Conservation (phyloP, 2,329 filamentous ascomycete species). For the Diaporthe amygdali region DNA sequence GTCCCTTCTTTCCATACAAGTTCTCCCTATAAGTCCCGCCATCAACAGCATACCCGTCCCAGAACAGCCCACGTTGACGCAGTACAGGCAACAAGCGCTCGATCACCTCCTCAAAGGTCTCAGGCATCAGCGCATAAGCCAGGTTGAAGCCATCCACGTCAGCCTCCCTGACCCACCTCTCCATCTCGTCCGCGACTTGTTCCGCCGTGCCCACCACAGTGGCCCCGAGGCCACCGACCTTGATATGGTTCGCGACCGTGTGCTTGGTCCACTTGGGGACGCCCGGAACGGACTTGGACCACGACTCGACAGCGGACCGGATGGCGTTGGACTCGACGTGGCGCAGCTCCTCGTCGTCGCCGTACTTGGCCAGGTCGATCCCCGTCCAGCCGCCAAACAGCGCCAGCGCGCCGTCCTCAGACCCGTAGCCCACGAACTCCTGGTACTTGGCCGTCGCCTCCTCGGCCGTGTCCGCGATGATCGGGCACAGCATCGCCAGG, state of each 20-base stretch:
- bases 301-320: constrained; percentile 53
- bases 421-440: constrained; percentile 60
- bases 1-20: constrained; percentile 54
- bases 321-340: constrained; percentile 68
- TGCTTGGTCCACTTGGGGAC: constrained; percentile 27
- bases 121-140: constrained; percentile 71
- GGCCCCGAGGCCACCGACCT: constrained; percentile 29
- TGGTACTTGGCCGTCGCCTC: constrained; percentile 63
- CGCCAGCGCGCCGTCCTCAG: constrained; percentile 66
- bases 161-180: constrained; percentile 23
- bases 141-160: constrained; percentile 25
- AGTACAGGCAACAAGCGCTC: constrained; percentile 71
- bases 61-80: constrained; percentile 62
- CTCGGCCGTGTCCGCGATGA: constrained; percentile 64
- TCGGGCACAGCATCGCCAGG: constrained; percentile 61
- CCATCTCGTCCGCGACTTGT: constrained; percentile 24
- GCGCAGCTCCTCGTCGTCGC: constrained; percentile 67
- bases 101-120: constrained; percentile 71
- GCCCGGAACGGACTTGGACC: constrained; percentile 43
- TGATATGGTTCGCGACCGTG: constrained; percentile 29
- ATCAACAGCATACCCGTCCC: constrained; percentile 56
- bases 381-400: constrained; percentile 73
- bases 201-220: constrained; percentile 23
- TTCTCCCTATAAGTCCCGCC: constrained; percentile 67
- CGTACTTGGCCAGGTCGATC: constrained; percentile 65